Percentiles rank a stretch among this genome's conserved stretches.
Conservation (phyloP, 768 basidiomycete species). For the Psilocybe cubensis region DNA sequence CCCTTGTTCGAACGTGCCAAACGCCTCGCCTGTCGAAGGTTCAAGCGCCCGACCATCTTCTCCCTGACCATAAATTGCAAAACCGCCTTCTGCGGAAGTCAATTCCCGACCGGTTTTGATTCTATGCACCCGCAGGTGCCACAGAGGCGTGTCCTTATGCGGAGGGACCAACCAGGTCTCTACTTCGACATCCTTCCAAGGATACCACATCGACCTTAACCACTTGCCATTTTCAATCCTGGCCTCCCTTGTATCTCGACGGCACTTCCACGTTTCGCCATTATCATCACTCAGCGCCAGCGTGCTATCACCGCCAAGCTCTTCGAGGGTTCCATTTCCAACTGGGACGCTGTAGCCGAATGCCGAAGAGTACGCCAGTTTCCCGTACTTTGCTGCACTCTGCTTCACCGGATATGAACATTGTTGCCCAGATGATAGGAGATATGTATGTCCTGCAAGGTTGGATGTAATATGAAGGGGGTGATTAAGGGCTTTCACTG, state of each 20-base stretch:
- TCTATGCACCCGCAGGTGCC: constrained; percentile 74
- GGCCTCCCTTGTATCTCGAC: constrained; percentile 66
- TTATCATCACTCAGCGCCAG: constrained; percentile 71
- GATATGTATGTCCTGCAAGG: constrained; percentile 64
- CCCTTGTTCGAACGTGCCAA: constrained; percentile 53
- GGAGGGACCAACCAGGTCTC: constrained; percentile 81
- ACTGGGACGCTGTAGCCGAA: constrained; percentile 80
- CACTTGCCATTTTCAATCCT: constrained; percentile 54
- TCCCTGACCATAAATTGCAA: constrained; percentile 71
- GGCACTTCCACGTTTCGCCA: constrained; percentile 75
- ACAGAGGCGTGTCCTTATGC: constrained; percentile 53
- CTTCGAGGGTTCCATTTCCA: constrained; percentile 68
- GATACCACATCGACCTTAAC: constrained; percentile 74
- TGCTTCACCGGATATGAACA: constrained; percentile 82
- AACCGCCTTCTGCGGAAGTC: constrained; percentile 68
- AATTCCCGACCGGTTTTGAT: constrained; percentile 55
- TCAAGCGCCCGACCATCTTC: constrained; percentile 62
- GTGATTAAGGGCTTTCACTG: constrained; percentile 55
- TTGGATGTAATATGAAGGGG: constrained; percentile 73
- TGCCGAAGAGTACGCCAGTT: constrained; percentile 75
- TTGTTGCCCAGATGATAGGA: constrained; percentile 78
- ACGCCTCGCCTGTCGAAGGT: constrained; percentile 42
- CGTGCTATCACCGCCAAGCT: constrained; percentile 71
- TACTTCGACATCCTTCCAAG: constrained; percentile 72
- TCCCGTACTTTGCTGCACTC: constrained; percentile 79